These are phyloP conservation scores for Thuja plicata DNA, from an alignment of 83 land plant species.

Conservation along the genomic window DNA sequence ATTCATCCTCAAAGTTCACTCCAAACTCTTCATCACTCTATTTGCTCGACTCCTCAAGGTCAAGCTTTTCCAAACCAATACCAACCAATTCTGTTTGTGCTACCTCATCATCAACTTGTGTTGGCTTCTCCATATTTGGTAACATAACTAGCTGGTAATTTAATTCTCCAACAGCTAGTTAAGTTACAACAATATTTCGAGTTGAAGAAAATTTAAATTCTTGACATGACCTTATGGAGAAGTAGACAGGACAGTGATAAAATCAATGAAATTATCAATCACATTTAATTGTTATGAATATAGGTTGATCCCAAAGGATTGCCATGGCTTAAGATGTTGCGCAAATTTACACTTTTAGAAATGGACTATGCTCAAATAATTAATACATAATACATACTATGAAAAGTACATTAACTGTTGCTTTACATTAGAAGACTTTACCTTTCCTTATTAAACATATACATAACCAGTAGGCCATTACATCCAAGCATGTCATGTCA, in stretches of 20 bases:
- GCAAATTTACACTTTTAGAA: neutral
- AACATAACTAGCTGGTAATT: no score
- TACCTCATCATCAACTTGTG: no score
- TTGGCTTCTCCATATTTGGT: no score
- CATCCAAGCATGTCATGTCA: neutral
- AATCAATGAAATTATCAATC: neutral
- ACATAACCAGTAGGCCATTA: neutral
- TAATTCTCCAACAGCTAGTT: neutral
- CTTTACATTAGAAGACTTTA: neutral
- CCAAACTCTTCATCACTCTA: no score
- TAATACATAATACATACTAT: no score
- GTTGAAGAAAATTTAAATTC: neutral
- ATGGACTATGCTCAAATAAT: neutral
- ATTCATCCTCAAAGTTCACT: no score
- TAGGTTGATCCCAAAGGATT: neutral
- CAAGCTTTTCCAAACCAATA: no score
- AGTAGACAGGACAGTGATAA: neutral
- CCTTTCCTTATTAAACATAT: neutral
- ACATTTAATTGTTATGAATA: neutral
- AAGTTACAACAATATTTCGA: neutral
- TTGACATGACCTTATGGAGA: neutral
- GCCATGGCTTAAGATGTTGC: neutral
- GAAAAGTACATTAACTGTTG: neutral
- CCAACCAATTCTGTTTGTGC: no score
- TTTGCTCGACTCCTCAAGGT: no score